Percentiles rank a stretch among this genome's conserved stretches.
Evolutionary conservation across 2,329 filamentous ascomycete genomes (phyloP).

Genomic region (Neonectria punicea): DNA sequence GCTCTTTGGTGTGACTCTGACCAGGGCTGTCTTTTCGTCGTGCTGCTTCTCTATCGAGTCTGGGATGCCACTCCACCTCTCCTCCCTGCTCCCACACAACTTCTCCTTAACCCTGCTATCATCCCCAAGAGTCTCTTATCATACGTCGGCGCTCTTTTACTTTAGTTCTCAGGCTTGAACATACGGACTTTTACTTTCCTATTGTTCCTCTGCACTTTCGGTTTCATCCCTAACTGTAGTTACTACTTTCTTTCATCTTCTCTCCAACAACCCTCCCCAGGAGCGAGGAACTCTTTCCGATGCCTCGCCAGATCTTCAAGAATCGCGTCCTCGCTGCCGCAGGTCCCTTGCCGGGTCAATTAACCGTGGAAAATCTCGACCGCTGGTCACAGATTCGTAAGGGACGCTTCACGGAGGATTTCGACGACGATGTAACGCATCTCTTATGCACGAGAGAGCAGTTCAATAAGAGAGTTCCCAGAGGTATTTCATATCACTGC

Average conservation of each 20-base stretch:
- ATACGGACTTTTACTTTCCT: background rate
- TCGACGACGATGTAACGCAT: constrained; percentile 73
- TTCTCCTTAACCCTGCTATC: background rate
- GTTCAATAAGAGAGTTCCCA: constrained; percentile 60
- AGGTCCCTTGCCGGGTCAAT: constrained; percentile 64
- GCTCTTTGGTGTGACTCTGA: background rate
- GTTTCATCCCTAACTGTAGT: background rate
- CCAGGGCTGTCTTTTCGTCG: background rate
- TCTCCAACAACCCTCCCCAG: background rate
- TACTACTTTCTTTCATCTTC: background rate
- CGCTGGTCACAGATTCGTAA: constrained; percentile 73
- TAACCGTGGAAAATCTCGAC: constrained; percentile 65
- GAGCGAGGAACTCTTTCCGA: constrained; percentile 18
- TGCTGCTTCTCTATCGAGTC: constrained; percentile 2
- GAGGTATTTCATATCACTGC: constrained; percentile 43
- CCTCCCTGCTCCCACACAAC: constrained; percentile 12
- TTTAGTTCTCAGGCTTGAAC: background rate
- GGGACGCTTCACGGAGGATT: constrained; percentile 63
- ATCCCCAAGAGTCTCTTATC: background rate
- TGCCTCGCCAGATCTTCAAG: constrained; percentile 59
- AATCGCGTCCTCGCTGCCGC: constrained; percentile 65
- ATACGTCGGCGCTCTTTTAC: background rate
- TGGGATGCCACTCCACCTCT: constrained; percentile 16
- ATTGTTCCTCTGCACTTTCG: background rate
- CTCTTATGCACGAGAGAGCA: constrained; percentile 73